These are phyloP conservation scores for Geotrichum aggregatum DNA, from an alignment of 1,139 yeast species.

Conservation along the genomic window DNA sequence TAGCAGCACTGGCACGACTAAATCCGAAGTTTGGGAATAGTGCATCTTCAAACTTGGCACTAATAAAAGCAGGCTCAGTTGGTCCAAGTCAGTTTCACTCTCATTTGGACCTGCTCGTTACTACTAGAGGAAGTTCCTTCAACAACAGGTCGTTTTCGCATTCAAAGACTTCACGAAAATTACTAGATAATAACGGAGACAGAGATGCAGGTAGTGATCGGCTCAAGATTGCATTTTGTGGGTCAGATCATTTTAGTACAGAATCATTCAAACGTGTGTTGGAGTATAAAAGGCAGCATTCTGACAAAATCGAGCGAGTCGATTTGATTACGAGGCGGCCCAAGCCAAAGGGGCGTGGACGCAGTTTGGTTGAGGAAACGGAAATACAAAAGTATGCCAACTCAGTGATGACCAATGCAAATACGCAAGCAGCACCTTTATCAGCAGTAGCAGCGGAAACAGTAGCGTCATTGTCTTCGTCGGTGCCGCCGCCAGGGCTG, in stretches of 20 bases:
- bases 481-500: too few relatives aligned
- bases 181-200: neutral
- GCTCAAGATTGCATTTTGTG: slow-evolving; percentile 62
- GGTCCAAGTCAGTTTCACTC: neutral
- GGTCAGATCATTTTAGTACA: slow-evolving; percentile 73
- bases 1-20: too few relatives aligned
- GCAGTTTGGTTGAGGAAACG: slow-evolving; percentile 47
- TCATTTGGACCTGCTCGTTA: neutral
- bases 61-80: too few relatives aligned
- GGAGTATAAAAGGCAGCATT: slow-evolving; percentile 35
- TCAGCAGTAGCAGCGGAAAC: too few relatives aligned
- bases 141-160: neutral
- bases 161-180: neutral
- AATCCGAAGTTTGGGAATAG: too few relatives aligned
- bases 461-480: too few relatives aligned
- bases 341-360: slow-evolving; percentile 68
- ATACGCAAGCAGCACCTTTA: too few relatives aligned
- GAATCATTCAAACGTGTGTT: slow-evolving; percentile 50
- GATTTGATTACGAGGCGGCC: slow-evolving; percentile 65
- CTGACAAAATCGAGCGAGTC: slow-evolving; percentile 42
- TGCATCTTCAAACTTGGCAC: too few relatives aligned
- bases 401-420: slow-evolving; percentile 32
- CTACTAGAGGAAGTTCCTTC: neutral
- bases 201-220: slow-evolving; percentile 2
- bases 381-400: slow-evolving; percentile 48